phyloP scores from a whole-genome alignment of 2,329 filamentous ascomycete species.

The Penicillium sp. region DNA sequence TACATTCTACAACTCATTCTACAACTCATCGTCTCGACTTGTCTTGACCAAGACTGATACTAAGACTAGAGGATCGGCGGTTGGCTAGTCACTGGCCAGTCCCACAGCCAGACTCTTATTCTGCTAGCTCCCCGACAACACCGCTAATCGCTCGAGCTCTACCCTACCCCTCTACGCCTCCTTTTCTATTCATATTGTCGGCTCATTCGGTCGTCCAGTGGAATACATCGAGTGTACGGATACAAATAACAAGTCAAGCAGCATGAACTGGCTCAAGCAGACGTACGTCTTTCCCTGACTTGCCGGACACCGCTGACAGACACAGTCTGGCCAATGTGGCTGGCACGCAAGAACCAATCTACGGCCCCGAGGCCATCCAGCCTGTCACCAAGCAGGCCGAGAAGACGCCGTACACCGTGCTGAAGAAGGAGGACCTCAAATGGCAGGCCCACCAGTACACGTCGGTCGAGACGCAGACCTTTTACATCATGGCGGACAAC shows the following conservation, averaged over 20 bases:
- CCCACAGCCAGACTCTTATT: too few relatives aligned
- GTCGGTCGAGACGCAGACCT: slow-evolving; percentile 89
- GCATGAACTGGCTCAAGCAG: slow-evolving; percentile 95
- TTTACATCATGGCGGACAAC: slow-evolving; percentile 79
- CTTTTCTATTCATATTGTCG: too few relatives aligned
- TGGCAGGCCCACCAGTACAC: slow-evolving; percentile 81
- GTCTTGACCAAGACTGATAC: too few relatives aligned
- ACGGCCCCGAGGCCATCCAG: slow-evolving; percentile 82
- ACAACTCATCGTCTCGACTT: too few relatives aligned
- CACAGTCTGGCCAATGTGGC: slow-evolving; percentile 68
- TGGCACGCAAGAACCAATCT: slow-evolving; percentile 93
- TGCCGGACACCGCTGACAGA: slow-evolving; percentile 10
- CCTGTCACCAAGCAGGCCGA: slow-evolving; percentile 79
- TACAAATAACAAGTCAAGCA: slow-evolving; percentile 18
- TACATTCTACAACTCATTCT: too few relatives aligned
- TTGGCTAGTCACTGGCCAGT: too few relatives aligned
- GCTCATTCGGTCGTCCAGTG: too few relatives aligned
- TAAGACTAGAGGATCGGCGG: too few relatives aligned
- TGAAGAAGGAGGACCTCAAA: slow-evolving; percentile 72
- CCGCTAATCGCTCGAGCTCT: too few relatives aligned
- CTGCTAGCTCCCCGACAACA: too few relatives aligned
- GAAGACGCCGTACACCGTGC: slow-evolving; percentile 73
- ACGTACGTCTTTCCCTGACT: slow-evolving; percentile 54
- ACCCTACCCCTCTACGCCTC: too few relatives aligned
- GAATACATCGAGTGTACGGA: background rate